phyloP scores from a whole-genome alignment of 495 filamentous ascomycete species.

The Xylaria nigripes region DNA sequence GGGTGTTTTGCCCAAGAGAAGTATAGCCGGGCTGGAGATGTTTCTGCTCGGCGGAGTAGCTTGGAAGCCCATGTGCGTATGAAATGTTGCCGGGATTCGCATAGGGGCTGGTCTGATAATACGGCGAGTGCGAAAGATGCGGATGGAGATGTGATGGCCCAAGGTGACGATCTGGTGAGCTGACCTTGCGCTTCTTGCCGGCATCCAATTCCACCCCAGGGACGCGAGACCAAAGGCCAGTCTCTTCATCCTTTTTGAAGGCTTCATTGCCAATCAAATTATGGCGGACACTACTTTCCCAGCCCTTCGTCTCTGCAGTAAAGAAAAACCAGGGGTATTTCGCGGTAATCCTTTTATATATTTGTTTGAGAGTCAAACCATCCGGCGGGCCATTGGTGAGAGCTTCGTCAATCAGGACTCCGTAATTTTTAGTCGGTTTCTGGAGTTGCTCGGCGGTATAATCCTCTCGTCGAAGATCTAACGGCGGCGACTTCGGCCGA shows the following conservation, averaged over 20 bases:
- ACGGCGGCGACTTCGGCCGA: constrained; percentile 48
- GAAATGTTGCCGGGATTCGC: constrained; percentile 15
- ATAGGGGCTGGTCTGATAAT: constrained; percentile 26
- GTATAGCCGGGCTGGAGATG: constrained; percentile 18
- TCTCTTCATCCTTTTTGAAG: constrained; percentile 72
- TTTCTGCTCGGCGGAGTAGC: constrained; percentile 18
- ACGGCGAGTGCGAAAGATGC: constrained; percentile 18
- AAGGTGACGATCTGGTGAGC: constrained; percentile 35
- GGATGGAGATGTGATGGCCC: constrained; percentile 23
- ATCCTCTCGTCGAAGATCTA: constrained; percentile 58
- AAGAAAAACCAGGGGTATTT: constrained; percentile 90
- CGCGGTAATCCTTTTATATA: constrained; percentile 79
- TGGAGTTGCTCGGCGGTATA: constrained; percentile 77
- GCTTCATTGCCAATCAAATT: constrained; percentile 84
- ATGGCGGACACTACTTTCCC: constrained; percentile 95
- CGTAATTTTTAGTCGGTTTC: constrained; percentile 81
- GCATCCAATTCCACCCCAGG: constrained; percentile 44
- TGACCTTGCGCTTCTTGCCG: constrained; percentile 44
- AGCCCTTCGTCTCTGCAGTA: constrained; percentile 69
- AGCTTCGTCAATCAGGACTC: constrained; percentile 83
- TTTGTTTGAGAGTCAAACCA: constrained; percentile 80
- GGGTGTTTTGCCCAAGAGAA: constrained; percentile 15
- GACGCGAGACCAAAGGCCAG: constrained; percentile 41
- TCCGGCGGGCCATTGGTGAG: constrained; percentile 61
- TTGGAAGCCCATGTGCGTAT: constrained; percentile 18